Percentiles rank a stretch among this genome's conserved stretches.
phyloP scores from a whole-genome alignment of 805 yeast species.

The Zygosaccharomyces pseudorouxii region DNA sequence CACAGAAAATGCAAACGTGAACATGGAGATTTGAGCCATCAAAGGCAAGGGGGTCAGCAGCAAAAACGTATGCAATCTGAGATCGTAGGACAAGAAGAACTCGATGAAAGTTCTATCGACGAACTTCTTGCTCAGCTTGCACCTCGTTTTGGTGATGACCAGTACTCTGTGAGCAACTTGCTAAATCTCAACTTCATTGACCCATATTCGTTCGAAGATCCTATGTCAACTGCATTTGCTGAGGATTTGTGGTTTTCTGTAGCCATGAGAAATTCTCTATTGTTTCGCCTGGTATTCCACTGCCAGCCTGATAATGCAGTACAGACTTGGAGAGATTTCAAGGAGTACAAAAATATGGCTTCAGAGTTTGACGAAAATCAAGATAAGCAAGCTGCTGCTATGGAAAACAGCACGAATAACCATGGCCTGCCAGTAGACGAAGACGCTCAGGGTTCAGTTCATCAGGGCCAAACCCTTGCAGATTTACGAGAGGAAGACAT shows the following conservation, averaged over 20 bases:
- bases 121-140: slow-evolving; percentile 27
- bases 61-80: slow-evolving; percentile 16
- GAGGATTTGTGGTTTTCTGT: slow-evolving; percentile 81
- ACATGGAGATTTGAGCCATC: slow-evolving; percentile 38
- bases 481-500: slow-evolving; percentile 12
- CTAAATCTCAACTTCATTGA: slow-evolving; percentile 52
- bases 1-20: slow-evolving; percentile 43
- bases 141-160: slow-evolving; percentile 20
- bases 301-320: slow-evolving; percentile 94
- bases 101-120: slow-evolving; percentile 31
- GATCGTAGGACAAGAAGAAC: slow-evolving; percentile 24
- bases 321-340: slow-evolving; percentile 86
- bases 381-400: slow-evolving; percentile 30
- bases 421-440: slow-evolving; percentile 9
- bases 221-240: slow-evolving; percentile 72
- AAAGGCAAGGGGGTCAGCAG: slow-evolving; percentile 10
- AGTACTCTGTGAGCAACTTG: slow-evolving; percentile 8
- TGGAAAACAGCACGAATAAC: slow-evolving; percentile 6
- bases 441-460: slow-evolving; percentile 8
- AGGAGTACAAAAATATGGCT: slow-evolving; percentile 55
- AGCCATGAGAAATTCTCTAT: slow-evolving; percentile 76
- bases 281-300: slow-evolving; percentile 82
- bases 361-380: slow-evolving; percentile 47
- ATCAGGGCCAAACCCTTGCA: slow-evolving; percentile 12
- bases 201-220: slow-evolving; percentile 87